phyloP scores from a whole-genome alignment of 352 stramenopile species.

The Ophiocytium majus region DNA sequence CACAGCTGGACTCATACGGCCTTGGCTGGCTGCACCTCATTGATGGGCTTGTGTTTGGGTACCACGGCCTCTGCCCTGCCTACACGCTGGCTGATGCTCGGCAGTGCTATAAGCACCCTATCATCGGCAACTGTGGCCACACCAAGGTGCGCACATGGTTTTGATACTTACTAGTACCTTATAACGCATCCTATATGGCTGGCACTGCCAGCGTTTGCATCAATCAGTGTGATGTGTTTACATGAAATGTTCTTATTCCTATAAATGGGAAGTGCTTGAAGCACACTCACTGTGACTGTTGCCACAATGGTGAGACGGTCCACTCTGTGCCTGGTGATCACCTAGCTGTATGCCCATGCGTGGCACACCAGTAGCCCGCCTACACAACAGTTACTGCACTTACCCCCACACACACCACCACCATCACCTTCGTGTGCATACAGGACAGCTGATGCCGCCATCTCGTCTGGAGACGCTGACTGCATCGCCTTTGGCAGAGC shows the following conservation, averaged over 20 bases:
- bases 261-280: too few species aligned
- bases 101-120: conserved; percentile 56
- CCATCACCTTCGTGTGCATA: not conserved
- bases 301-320: not conserved
- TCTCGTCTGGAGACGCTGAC: not conserved
- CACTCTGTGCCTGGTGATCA: not conserved
- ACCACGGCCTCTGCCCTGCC: conserved; percentile 55
- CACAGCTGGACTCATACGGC: conserved; percentile 57
- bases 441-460: conserved; percentile 2
- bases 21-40: conserved; percentile 64
- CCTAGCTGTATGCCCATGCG: not conserved
- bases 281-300: not conserved
- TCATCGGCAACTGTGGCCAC: too few species aligned
- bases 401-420: not conserved
- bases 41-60: conserved; percentile 63
- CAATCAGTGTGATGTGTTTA: too few species aligned
- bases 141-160: too few species aligned
- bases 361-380: not conserved
- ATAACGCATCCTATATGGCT: too few species aligned
- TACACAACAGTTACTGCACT: not conserved
- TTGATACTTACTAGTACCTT: too few species aligned
- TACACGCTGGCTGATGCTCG: conserved; percentile 57
- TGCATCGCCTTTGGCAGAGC: not conserved
- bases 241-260: too few species aligned
- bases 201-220: too few species aligned